Base-by-base conservation (phyloP, 768 basidiomycete species). In the Trametes gibbosa region DNA sequence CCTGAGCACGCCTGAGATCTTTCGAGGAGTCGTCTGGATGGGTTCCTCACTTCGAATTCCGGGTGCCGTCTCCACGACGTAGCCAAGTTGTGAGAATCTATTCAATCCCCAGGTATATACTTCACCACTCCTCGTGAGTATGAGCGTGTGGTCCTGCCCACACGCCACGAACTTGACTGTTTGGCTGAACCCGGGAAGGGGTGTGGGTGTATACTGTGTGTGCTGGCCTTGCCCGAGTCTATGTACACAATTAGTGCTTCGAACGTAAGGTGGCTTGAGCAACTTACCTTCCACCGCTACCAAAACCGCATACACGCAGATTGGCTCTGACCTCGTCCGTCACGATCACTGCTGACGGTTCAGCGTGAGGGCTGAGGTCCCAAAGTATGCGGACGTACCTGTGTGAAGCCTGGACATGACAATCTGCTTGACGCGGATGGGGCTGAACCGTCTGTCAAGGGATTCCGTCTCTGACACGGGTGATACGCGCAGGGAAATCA, bases 101-200 rank as follows among this genome's bases (percentile, higher is more conserved):
- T 95, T 95, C 24, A 92, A 73, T 14, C 93, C 97, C 92, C 95
- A 98, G 23, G 87, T 93, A 39, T 87, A 82, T 3, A 98, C 84
- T 67, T 95, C 92, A 4, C 96, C 95, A 0, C 79, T 70, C 24
- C 77, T 82, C 0, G 94, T 95, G 27, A 98, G 75, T 1, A 85
- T 90, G 27, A 98, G 82, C 0, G 95, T 95, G 69, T 98, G 97
- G 66, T 99, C 97, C 70, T 96, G 96, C 12, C 92, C 95, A 7
- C 95, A 77, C 0, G 94, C 92, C 24, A 98, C 81, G 14, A 84
- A 76, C 6, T 78, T 74, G 29, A 95, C 80, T 0, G 76, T 75
- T 39, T 84, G 77, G 0, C 81, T 73, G 43, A 89, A 76, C 29
- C 84, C 81, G 1, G 83, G 41, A 81, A 81, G 56, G 0, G 64